phyloP scores from a whole-genome alignment of 352 stramenopile genomes.

The Pythium phragmitis region DNA sequence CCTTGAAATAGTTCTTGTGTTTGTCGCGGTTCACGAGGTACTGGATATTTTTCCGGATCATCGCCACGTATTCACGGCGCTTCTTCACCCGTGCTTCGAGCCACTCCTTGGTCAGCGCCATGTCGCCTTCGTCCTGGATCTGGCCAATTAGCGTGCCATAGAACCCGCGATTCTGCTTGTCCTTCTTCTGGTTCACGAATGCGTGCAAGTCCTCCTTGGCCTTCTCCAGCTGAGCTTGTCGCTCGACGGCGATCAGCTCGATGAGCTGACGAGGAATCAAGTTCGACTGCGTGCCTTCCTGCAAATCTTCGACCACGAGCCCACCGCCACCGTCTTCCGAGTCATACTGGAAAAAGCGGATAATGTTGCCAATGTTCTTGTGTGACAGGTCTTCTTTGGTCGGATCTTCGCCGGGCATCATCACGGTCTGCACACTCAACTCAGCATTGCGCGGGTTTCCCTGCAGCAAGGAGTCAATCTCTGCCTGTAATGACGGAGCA shows the following conservation, averaged over 20 bases:
- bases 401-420: slow-evolving; percentile 79
- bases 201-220: slow-evolving; percentile 73
- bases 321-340: slow-evolving; percentile 75
- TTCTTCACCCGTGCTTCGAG: slow-evolving; percentile 76
- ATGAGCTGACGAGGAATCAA: slow-evolving; percentile 81
- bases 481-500: slow-evolving; percentile 54
- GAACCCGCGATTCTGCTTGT: slow-evolving; percentile 78
- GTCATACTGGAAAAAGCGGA: slow-evolving; percentile 88
- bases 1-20: slow-evolving; percentile 89
- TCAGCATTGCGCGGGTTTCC: slow-evolving; percentile 79
- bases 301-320: slow-evolving; percentile 82
- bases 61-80: slow-evolving; percentile 79
- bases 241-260: slow-evolving; percentile 73
- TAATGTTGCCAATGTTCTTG: slow-evolving; percentile 89
- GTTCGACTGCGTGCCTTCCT: slow-evolving; percentile 78
- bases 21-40: slow-evolving; percentile 86
- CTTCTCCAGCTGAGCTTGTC: slow-evolving; percentile 78
- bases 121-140: slow-evolving; percentile 85
- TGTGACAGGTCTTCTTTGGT: slow-evolving; percentile 74
- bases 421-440: slow-evolving; percentile 84
- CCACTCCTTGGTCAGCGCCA: slow-evolving; percentile 71
- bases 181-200: slow-evolving; percentile 87
- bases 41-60: slow-evolving; percentile 83
- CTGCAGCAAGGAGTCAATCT: slow-evolving; percentile 68
- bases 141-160: slow-evolving; percentile 86